Evolutionary conservation across 495 filamentous ascomycete genomes (phyloP).

Genomic region (Annulohypoxylon maeteangense): DNA sequence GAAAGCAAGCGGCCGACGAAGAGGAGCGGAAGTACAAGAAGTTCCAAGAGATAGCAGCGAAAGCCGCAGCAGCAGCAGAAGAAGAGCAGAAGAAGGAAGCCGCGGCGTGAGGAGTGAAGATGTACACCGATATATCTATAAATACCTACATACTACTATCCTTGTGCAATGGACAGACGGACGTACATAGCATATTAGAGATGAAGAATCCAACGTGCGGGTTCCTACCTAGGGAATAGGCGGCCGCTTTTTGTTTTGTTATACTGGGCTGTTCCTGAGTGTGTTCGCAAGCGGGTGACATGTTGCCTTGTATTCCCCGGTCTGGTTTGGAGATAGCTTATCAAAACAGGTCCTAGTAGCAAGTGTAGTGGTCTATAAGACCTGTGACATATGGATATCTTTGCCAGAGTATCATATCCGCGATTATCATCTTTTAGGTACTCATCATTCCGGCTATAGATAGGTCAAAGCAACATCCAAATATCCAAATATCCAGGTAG

Average conservation of each 20-base stretch:
- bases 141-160: conserved; percentile 2
- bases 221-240: neutral
- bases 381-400: neutral
- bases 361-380: neutral
- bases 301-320: neutral
- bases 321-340: neutral
- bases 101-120: neutral
- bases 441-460: neutral
- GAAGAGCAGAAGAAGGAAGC: neutral
- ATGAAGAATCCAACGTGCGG: neutral
- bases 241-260: conserved; percentile 1
- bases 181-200: conserved; percentile 27
- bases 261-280: neutral
- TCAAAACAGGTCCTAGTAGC: neutral
- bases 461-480: too few species aligned
- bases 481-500: too few species aligned
- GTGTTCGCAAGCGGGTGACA: neutral
- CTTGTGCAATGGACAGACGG: neutral
- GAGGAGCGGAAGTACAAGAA: conserved; percentile 60
- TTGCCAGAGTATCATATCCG: neutral
- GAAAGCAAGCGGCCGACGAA: conserved; percentile 55
- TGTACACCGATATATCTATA: neutral
- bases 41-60: conserved; percentile 41
- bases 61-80: conserved; percentile 21
- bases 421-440: neutral